Conservation (phyloP, 805 yeast genomes). For the Saccharomycopsis oosterbeekiorum region DNA sequence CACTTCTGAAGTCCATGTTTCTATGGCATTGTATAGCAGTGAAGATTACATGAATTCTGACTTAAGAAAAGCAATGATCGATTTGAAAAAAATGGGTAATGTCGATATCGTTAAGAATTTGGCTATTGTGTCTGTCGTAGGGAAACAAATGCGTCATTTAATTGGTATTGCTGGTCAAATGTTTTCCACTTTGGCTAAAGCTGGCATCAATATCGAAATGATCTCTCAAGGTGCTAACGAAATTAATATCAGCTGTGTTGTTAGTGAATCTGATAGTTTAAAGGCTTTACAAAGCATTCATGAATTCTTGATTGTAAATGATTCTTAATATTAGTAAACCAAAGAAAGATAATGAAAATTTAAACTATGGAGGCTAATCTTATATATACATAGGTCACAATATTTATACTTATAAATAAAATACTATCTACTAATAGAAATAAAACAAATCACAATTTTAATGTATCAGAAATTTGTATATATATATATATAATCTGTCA, state of each 20-base stretch:
- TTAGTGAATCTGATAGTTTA: slow-evolving; percentile 69
- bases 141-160: slow-evolving; percentile 93
- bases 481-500: too few species aligned
- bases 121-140: slow-evolving; percentile 90
- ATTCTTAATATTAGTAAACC: neutral
- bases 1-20: slow-evolving; percentile 95
- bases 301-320: slow-evolving; percentile 9
- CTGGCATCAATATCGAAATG: slow-evolving; percentile 92
- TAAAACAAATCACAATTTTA: too few species aligned
- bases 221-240: slow-evolving; percentile 98
- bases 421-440: too few species aligned
- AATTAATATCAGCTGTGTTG: slow-evolving; percentile 92
- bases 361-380: neutral
- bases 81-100: slow-evolving; percentile 70
- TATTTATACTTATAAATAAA: neutral
- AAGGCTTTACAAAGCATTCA: slow-evolving; percentile 85
- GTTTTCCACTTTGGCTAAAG: slow-evolving; percentile 91
- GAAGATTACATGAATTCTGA: slow-evolving; percentile 46
- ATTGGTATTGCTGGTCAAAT: slow-evolving; percentile 96
- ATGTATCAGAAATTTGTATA: too few species aligned
- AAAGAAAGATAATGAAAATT: too few species aligned
- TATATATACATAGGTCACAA: slow-evolving; percentile 1
- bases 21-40: slow-evolving; percentile 88
- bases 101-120: slow-evolving; percentile 82
- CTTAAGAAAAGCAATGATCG: slow-evolving; percentile 64